phyloP scores from a whole-genome alignment of 306 rosid species.

The Morella rubra region DNA sequence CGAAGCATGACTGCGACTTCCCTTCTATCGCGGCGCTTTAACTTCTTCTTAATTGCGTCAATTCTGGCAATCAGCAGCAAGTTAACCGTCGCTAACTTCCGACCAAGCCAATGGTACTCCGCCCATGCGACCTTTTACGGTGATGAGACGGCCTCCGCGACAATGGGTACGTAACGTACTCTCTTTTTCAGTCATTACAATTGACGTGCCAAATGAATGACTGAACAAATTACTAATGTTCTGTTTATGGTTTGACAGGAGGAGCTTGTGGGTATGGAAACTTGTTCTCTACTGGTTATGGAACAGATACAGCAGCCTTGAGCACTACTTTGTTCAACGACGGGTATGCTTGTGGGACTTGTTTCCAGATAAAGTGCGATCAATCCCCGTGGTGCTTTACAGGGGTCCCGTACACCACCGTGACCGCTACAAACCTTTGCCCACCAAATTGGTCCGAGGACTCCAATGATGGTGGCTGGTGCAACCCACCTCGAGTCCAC shows the following conservation, averaged over 20 bases:
- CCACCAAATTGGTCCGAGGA: constrained; percentile 82
- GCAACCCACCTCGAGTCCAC: constrained; percentile 84
- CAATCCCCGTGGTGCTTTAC: constrained; percentile 48
- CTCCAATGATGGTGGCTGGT: constrained; percentile 89
- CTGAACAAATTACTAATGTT: not conserved
- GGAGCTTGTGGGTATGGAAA: constrained; percentile 96
- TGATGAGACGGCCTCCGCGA: constrained; percentile 76
- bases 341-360: constrained; percentile 80
- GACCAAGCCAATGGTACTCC: constrained; percentile 63
- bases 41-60: constrained; percentile 30
- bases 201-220: not conserved
- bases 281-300: constrained; percentile 70
- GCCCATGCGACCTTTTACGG: constrained; percentile 95
- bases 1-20: constrained; percentile 48
- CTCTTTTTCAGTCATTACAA: not conserved
- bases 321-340: constrained; percentile 81
- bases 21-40: constrained; percentile 29
- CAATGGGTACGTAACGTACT: constrained; percentile 62
- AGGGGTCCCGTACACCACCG: constrained; percentile 49
- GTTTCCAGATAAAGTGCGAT: constrained; percentile 73
- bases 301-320: constrained; percentile 73
- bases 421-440: constrained; percentile 88
- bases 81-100: constrained; percentile 33
- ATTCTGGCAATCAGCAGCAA: constrained; percentile 31
- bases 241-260: constrained; percentile 35